phyloP scores from a whole-genome alignment of 2,329 filamentous ascomycete genomes.

The Beauveria sp. region DNA sequence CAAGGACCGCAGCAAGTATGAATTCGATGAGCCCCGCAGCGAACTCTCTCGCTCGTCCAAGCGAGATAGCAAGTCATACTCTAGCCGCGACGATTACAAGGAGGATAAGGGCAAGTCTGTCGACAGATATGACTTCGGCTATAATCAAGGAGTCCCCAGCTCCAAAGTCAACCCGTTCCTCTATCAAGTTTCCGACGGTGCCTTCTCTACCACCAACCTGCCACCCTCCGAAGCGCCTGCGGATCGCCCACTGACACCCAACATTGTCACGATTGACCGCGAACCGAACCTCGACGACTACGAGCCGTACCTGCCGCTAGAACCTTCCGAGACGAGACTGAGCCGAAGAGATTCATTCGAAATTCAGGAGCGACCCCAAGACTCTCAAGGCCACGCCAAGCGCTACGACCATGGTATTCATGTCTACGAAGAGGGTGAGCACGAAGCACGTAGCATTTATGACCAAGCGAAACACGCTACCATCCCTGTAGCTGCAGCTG shows the following conservation, averaged over 20 bases:
- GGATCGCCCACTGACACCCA: conserved; percentile 38
- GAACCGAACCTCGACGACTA: conserved; percentile 41
- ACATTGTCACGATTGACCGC: conserved; percentile 45
- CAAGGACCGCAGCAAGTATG: conserved; percentile 21
- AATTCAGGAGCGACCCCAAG: conserved; percentile 23
- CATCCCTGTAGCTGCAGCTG: conserved; percentile 38
- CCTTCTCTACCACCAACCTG: conserved; percentile 38
- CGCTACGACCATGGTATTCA: conserved; percentile 17
- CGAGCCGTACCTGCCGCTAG: conserved; percentile 21
- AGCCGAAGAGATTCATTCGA: conserved; percentile 46
- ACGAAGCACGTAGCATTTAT: conserved; percentile 36
- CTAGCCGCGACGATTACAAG: conserved; percentile 21
- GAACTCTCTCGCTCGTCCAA: conserved; percentile 18
- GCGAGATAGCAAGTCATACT: conserved; percentile 18
- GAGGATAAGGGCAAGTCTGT: conserved; percentile 21
- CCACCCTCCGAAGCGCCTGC: conserved; percentile 33
- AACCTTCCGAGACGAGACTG: conserved; percentile 28
- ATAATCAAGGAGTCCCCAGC: conserved; percentile 19
- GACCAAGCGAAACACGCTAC: conserved; percentile 41
- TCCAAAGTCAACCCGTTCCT: conserved; percentile 49
- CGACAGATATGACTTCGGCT: conserved; percentile 1
- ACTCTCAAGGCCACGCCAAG: conserved; percentile 17
- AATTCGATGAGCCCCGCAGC: conserved; percentile 23
- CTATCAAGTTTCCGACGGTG: conserved; percentile 46
- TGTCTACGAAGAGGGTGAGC: conserved; percentile 31